Evolutionary conservation across 805 yeast species (phyloP).

Genomic region (Candida ulmi): DNA sequence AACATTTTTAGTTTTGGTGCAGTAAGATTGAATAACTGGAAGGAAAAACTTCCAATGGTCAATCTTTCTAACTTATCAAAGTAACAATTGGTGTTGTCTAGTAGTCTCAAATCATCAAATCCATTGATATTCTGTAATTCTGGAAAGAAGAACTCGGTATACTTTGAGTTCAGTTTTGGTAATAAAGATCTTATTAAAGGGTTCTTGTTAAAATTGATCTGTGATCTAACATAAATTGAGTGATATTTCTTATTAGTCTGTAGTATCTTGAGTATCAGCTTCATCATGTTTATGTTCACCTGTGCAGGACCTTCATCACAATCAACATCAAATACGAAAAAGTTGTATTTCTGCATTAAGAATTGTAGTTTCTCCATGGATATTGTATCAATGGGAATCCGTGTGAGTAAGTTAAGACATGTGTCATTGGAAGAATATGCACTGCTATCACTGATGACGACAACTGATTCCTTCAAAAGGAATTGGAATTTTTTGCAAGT

Average conservation of each 20-base stretch:
- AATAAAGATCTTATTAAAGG: constrained; percentile 10
- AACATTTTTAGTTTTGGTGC: constrained; percentile 13
- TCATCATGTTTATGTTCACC: constrained; percentile 7
- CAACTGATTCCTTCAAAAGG: constrained; percentile 5
- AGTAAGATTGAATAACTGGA: constrained; percentile 14
- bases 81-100: constrained; percentile 19
- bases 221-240: constrained; percentile 7
- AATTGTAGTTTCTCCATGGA: constrained; percentile 5
- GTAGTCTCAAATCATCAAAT: constrained; percentile 16
- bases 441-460: constrained; percentile 6
- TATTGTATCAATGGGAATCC: constrained; percentile 5
- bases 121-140: constrained; percentile 8
- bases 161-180: constrained; percentile 15
- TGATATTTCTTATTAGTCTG: constrained; percentile 10
- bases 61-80: constrained; percentile 10
- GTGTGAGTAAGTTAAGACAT: background rate
- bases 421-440: background rate
- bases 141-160: constrained; percentile 16
- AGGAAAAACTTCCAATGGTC: constrained; percentile 17
- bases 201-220: constrained; percentile 3
- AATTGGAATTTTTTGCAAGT: constrained; percentile 6
- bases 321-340: constrained; percentile 12
- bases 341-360: constrained; percentile 6
- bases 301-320: constrained; percentile 1
- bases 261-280: constrained; percentile 9